phyloP scores from a whole-genome alignment of 495 filamentous ascomycete genomes.

The Aspergillus hancockii region DNA sequence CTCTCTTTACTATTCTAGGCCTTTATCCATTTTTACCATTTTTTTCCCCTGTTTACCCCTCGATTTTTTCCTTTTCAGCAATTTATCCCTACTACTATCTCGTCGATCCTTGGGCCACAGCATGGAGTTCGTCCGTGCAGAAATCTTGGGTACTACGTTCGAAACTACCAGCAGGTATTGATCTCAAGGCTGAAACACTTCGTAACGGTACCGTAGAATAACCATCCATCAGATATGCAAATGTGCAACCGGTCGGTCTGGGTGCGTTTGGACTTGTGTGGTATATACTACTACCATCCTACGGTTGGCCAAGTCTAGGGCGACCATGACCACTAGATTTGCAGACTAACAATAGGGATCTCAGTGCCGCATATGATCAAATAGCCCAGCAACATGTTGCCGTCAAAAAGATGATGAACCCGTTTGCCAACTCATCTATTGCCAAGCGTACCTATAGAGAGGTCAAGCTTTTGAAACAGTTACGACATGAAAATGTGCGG shows the following conservation, averaged over 20 bases:
- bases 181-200: neutral
- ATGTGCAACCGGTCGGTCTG: slow-evolving; percentile 97
- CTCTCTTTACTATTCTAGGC: neutral
- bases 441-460: slow-evolving; percentile 97
- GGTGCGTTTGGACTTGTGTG: slow-evolving; percentile 97
- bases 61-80: neutral
- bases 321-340: neutral
- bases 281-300: slow-evolving; percentile 49
- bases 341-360: neutral
- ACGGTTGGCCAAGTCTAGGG: neutral
- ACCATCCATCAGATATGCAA: slow-evolving; percentile 73
- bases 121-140: slow-evolving; percentile 89
- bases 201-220: slow-evolving; percentile 10
- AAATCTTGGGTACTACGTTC: slow-evolving; percentile 98
- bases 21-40: slow-evolving; percentile 2
- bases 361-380: slow-evolving; percentile 92
- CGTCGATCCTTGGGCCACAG: slow-evolving; percentile 6
- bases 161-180: slow-evolving; percentile 96
- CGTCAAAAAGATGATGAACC: slow-evolving; percentile 99
- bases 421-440: slow-evolving; percentile 92
- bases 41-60: neutral
- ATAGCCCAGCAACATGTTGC: slow-evolving; percentile 91
- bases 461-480: slow-evolving; percentile 93
- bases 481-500: slow-evolving; percentile 90
- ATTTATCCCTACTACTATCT: neutral